phyloP scores from a whole-genome alignment of 805 yeast species.

The Pichia thaimueangensis region DNA sequence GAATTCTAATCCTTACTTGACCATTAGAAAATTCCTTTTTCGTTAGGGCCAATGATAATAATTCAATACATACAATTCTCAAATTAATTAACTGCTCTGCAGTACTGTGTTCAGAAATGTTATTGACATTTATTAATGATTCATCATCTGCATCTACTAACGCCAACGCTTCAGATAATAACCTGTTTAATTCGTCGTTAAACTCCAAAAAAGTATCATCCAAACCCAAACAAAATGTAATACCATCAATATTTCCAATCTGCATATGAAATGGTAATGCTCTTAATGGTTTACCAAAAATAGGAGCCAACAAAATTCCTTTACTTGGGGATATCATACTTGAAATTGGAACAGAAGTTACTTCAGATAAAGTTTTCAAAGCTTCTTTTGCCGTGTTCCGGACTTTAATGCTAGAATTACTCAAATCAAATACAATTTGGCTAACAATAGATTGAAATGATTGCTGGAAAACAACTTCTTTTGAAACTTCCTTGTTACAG shows the following conservation, averaged over 20 bases:
- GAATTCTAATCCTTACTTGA: conserved; percentile 73
- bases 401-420: conserved; percentile 79
- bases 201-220: conserved; percentile 78
- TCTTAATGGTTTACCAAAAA: conserved; percentile 92
- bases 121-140: conserved; percentile 79
- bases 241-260: conserved; percentile 95
- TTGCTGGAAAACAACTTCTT: conserved; percentile 58
- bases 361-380: conserved; percentile 58
- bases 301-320: conserved; percentile 78
- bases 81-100: conserved; percentile 82
- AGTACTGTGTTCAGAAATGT: conserved; percentile 80
- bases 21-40: conserved; percentile 68
- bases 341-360: conserved; percentile 63
- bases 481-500: conserved; percentile 58
- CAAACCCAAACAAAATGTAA: conserved; percentile 80
- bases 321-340: conserved; percentile 79
- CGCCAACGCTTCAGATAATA: conserved; percentile 85
- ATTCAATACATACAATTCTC: conserved; percentile 81
- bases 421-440: conserved; percentile 87
- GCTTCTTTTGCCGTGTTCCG: conserved; percentile 76
- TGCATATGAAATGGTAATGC: conserved; percentile 99
- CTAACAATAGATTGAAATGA: conserved; percentile 78
- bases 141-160: conserved; percentile 98
- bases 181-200: conserved; percentile 80
- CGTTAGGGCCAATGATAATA: conserved; percentile 76